phyloP scores from a whole-genome alignment of 148 eudicot species.

The Polygonum maritimum region DNA sequence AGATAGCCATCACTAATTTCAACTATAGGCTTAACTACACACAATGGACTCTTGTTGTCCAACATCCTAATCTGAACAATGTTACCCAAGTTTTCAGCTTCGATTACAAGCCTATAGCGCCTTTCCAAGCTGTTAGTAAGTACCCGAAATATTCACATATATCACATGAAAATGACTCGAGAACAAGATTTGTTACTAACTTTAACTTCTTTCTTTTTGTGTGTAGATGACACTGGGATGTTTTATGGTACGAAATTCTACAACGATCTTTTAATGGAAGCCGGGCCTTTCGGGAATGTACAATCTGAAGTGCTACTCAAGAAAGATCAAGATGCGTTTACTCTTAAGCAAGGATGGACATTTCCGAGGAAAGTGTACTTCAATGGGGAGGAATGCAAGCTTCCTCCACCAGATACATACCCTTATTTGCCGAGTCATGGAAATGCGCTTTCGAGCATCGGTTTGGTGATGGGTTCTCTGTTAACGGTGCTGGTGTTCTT shows the following conservation, averaged over 20 bases:
- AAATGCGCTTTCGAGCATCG: constrained; percentile 21
- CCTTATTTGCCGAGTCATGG: constrained; percentile 47
- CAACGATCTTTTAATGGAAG: constrained; percentile 73
- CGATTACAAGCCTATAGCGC: constrained; percentile 51
- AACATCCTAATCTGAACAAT: constrained; percentile 61
- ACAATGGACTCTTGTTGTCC: constrained; percentile 57
- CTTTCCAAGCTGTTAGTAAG: constrained; percentile 29
- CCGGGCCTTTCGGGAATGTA: constrained; percentile 58
- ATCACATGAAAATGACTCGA: not conserved
- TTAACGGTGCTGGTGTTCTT: not conserved
- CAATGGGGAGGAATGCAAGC: constrained; percentile 76
- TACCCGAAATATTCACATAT: not conserved
- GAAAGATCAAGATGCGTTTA: constrained; percentile 51
- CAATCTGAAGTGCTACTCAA: constrained; percentile 60
- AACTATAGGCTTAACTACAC: constrained; percentile 49
- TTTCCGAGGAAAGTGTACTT: constrained; percentile 76
- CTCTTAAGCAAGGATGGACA: constrained; percentile 77
- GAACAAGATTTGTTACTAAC: not conserved
- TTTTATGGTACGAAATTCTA: constrained; percentile 69
- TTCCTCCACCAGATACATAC: constrained; percentile 77
- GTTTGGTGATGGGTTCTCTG: constrained; percentile 14
- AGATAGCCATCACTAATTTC: constrained; percentile 50
- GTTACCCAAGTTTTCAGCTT: constrained; percentile 64
- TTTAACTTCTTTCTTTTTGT: not conserved
- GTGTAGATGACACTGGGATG: constrained; percentile 78